phyloP scores from a whole-genome alignment of 2,329 filamentous ascomycete species.

The Sphaerulina vaccinii region DNA sequence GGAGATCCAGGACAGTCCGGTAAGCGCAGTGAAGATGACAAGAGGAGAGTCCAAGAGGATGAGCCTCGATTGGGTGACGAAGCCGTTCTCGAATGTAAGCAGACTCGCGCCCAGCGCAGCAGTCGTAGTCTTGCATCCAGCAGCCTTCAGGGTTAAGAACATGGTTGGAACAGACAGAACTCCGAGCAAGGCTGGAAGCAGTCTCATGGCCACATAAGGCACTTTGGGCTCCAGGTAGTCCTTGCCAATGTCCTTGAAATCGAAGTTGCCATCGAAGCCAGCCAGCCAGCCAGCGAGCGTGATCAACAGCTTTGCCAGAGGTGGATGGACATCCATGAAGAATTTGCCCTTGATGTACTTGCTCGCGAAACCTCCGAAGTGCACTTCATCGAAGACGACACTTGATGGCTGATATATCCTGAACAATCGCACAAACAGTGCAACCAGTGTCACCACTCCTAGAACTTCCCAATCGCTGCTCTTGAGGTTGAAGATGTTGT shows the following conservation, averaged over 20 bases:
- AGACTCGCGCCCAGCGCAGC: constrained; percentile 79
- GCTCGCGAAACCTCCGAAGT: constrained; percentile 96
- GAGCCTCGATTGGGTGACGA: constrained; percentile 89
- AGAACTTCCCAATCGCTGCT: constrained; percentile 79
- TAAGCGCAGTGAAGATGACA: constrained; percentile 89
- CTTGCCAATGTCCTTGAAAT: constrained; percentile 99
- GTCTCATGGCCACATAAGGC: constrained; percentile 95
- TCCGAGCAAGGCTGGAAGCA: constrained; percentile 87
- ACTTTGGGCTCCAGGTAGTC: constrained; percentile 94
- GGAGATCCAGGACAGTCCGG: constrained; percentile 82
- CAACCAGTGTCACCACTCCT: constrained; percentile 69
- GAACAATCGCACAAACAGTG: constrained; percentile 80
- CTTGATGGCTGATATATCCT: constrained; percentile 94
- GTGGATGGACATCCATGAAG: constrained; percentile 99
- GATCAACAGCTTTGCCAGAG: constrained; percentile 92
- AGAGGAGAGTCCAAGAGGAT: constrained; percentile 96
- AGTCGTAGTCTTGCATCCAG: constrained; percentile 83
- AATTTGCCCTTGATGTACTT: constrained; percentile 99
- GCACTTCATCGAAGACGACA: constrained; percentile 98
- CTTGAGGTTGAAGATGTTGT: constrained; percentile 88
- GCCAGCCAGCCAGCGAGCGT: constrained; percentile 92
- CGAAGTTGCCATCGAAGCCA: constrained; percentile 92
- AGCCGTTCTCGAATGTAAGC: constrained; percentile 94
- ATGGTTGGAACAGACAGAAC: constrained; percentile 86
- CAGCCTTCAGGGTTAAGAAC: constrained; percentile 89